Evolutionary conservation across 345 rosid genomes (phyloP), one percentile per base, ranked within the genome.

Genomic region (Aquilaria yunnanensis): DNA sequence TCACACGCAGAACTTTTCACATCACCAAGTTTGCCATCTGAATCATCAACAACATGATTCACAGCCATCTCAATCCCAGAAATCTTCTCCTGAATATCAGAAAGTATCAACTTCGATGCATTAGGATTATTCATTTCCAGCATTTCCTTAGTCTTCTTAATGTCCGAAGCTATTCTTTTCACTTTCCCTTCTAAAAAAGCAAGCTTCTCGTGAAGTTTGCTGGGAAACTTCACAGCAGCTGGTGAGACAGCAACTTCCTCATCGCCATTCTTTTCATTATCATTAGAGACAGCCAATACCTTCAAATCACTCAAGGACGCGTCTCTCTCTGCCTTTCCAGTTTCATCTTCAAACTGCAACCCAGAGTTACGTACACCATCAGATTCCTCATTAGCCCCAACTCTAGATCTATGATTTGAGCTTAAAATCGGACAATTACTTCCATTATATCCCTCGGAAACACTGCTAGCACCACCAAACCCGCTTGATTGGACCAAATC

Each of bases 111-210:
- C 73, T 85, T 84, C 3, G 99, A 87, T 4, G 88, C 78, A 64
- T 87, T 89, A 1, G 91, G 89, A 59, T 91, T 91, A 67, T 85
- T 95, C 84, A 81, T 72, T 68, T 91, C 98, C 63, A 95, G 63
- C 85, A 95, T 89, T 55, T 91, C 98, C 75, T 91, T 95, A 0
- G 99, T 95, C 79, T 74, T 85, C 84, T 83, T 91, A 46, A 91
- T 95, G 70, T 95, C 97, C 0, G 96, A 85, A 9, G 97, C 94
- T 47, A 95, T 89, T 64, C 96, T 85, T 79, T 91, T 89, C 62
- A 95, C 99, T 76, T 89, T 95, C 9, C 94, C 96, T 73, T 91
- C 99, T 32, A 95, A 70, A 78, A 91, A 91, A 41, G 96, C 92
- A 47, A 95, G 96, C 84, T 85, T 91, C 70, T 91, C 94, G n/a